Conservation (phyloP, 2,329 filamentous ascomycete genomes). For the Xylaria sp. region DNA sequence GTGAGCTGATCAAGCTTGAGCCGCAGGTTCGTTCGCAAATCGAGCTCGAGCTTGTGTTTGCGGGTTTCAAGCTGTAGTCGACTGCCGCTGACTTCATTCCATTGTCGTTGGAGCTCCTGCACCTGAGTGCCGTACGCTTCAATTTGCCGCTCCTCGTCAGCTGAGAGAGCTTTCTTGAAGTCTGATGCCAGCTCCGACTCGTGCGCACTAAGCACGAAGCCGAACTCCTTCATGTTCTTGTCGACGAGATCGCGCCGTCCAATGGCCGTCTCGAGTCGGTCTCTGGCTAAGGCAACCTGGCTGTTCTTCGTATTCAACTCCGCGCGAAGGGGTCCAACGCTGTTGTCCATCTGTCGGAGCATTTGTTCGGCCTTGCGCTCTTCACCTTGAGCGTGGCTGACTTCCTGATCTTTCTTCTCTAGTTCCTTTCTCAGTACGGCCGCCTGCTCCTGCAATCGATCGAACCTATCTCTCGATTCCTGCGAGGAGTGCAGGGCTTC, state of each 20-base stretch:
- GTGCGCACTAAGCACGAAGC: conserved; percentile 69
- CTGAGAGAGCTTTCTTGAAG: conserved; percentile 84
- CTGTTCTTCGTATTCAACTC: conserved; percentile 72
- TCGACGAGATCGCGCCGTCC: conserved; percentile 63
- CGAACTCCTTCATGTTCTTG: conserved; percentile 67
- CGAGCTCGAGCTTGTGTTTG: conserved; percentile 79
- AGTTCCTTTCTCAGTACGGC: conserved; percentile 63
- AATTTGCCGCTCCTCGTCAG: conserved; percentile 76
- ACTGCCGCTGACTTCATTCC: conserved; percentile 66
- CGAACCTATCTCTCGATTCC: conserved; percentile 69
- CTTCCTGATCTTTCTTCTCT: conserved; percentile 77
- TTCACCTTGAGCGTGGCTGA: conserved; percentile 79
- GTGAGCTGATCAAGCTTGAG: conserved; percentile 83
- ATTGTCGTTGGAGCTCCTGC: conserved; percentile 69
- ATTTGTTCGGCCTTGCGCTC: conserved; percentile 77
- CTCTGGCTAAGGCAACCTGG: conserved; percentile 66
- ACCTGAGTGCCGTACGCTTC: conserved; percentile 63
- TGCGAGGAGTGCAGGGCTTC: conserved; percentile 72
- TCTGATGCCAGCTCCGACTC: conserved; percentile 77
- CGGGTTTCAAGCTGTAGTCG: conserved; percentile 72
- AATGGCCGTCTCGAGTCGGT: conserved; percentile 66
- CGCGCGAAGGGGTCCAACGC: conserved; percentile 72
- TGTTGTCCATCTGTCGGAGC: conserved; percentile 70
- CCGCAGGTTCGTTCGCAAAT: conserved; percentile 82
- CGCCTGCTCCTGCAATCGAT: conserved; percentile 59